A percentile compares a stretch with the other conserved stretches of the same genome.
phyloP scores from a whole-genome alignment of 768 basidiomycete genomes.

The Rhizopogon vinicolor region DNA sequence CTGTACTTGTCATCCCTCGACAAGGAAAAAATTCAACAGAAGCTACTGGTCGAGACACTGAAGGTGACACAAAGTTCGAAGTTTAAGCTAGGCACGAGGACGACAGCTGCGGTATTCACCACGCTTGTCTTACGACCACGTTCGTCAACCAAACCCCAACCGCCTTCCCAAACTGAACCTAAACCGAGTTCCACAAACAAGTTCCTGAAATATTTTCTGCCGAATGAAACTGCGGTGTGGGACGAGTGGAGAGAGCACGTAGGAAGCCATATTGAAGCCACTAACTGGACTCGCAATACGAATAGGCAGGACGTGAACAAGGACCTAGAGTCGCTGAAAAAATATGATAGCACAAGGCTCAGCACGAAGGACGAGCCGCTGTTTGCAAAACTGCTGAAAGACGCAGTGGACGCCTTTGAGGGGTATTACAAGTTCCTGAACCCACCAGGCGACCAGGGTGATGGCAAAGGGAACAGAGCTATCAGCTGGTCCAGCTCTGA shows the following conservation, averaged over 20 bases:
- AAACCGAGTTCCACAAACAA: constrained; percentile 1
- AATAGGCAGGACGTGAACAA: neutral
- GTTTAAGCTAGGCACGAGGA: constrained; percentile 12
- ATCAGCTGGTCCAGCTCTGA: too few relatives aligned
- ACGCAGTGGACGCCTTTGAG: constrained; percentile 14
- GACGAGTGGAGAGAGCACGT: constrained; percentile 18
- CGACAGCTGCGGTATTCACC: constrained; percentile 15
- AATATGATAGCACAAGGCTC: constrained; percentile 5
- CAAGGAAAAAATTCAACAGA: neutral
- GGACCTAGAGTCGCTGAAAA: neutral
- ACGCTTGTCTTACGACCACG: constrained; percentile 9
- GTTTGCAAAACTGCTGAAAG: constrained; percentile 4
- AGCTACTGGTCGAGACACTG: neutral
- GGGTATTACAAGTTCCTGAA: constrained; percentile 4
- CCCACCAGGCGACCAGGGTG: neutral
- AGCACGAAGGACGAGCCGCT: constrained; percentile 5
- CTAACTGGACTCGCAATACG: neutral
- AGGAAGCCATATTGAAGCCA: constrained; percentile 1
- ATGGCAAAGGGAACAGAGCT: neutral
- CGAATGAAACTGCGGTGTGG: constrained; percentile 14
- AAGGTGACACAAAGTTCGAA: constrained; percentile 4
- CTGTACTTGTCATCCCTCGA: constrained; percentile 23
- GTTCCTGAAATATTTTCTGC: constrained; percentile 13
- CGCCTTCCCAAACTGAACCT: neutral
- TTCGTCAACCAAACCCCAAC: neutral